Conservation (phyloP, 2,329 filamentous ascomycete species). For the Hawksworthiomyces lignivorus region DNA sequence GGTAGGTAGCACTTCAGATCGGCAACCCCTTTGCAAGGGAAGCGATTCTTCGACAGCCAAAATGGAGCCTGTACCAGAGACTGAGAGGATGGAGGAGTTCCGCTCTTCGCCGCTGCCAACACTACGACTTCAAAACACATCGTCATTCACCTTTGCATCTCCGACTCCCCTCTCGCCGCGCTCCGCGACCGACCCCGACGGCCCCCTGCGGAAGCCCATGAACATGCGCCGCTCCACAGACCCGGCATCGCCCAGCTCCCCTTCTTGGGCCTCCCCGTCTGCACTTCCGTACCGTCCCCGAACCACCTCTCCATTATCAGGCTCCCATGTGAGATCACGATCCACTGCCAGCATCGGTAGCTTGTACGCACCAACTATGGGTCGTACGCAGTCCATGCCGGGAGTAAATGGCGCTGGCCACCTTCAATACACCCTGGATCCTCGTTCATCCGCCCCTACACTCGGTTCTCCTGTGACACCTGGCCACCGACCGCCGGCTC, state of each 20-base stretch:
- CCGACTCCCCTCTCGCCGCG: slow-evolving; percentile 25
- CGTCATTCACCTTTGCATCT: slow-evolving; percentile 24
- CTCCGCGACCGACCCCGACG: slow-evolving; percentile 4
- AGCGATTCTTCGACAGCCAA: neutral
- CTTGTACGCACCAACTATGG: slow-evolving; percentile 38
- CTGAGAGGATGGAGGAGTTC: slow-evolving; percentile 61
- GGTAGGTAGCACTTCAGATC: neutral
- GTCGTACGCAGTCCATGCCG: slow-evolving; percentile 57
- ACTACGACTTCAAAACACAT: slow-evolving; percentile 39
- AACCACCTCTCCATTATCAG: slow-evolving; percentile 53
- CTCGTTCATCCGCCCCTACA: slow-evolving; percentile 45
- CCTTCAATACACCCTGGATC: slow-evolving; percentile 45
- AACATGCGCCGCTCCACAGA: slow-evolving; percentile 52
- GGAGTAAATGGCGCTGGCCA: slow-evolving; percentile 53
- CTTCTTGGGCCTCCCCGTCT: slow-evolving; percentile 38
- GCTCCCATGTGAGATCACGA: slow-evolving; percentile 48
- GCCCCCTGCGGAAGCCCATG: slow-evolving; percentile 38
- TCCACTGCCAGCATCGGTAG: slow-evolving; percentile 45
- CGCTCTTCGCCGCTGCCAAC: slow-evolving; percentile 48
- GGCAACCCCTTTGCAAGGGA: no score
- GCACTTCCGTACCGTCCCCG: slow-evolving; percentile 52
- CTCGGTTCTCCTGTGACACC: slow-evolving; percentile 26
- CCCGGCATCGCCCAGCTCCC: slow-evolving; percentile 45
- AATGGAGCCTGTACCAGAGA: slow-evolving; percentile 63
- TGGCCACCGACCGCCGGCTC: slow-evolving; percentile 31